Evolutionary conservation across 768 basidiomycete species (phyloP).

Genomic region (Suillus sp.): DNA sequence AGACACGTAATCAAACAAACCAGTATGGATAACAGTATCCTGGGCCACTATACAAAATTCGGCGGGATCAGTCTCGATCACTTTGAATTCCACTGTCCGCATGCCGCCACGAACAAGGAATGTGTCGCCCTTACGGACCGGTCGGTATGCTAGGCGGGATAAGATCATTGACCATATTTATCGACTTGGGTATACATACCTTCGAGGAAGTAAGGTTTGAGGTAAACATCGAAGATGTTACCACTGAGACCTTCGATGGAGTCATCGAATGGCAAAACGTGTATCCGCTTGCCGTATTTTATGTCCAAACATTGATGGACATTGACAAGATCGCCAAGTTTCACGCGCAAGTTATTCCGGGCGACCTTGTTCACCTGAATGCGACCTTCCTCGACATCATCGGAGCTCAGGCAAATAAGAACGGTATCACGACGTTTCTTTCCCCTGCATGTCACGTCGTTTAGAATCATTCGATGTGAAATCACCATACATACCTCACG

Average conservation of each 20-base stretch:
- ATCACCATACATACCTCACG: slow-evolving; percentile 61
- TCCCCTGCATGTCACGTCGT: slow-evolving; percentile 53
- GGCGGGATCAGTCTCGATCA: slow-evolving; percentile 96
- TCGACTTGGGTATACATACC: slow-evolving; percentile 44
- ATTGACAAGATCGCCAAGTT: slow-evolving; percentile 94
- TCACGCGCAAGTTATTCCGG: slow-evolving; percentile 97
- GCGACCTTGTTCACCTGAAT: slow-evolving; percentile 99
- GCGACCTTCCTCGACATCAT: slow-evolving; percentile 97
- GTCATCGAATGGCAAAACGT: slow-evolving; percentile 97
- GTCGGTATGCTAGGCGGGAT: slow-evolving; percentile 72
- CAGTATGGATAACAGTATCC: slow-evolving; percentile 96
- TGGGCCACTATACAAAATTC: slow-evolving; percentile 99
- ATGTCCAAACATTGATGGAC: slow-evolving; percentile 97
- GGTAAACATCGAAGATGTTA: slow-evolving; percentile 98
- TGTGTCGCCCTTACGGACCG: slow-evolving; percentile 96
- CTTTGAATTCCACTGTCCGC: slow-evolving; percentile 99
- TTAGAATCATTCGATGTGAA: slow-evolving; percentile 8
- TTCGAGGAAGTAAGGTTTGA: slow-evolving; percentile 99
- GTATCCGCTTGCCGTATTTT: slow-evolving; percentile 98
- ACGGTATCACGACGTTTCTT: slow-evolving; percentile 99
- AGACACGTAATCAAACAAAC: slow-evolving; percentile 32
- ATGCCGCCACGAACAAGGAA: slow-evolving; percentile 99
- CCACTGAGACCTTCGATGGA: slow-evolving; percentile 97
- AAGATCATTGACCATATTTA: background rate
- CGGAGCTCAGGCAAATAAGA: slow-evolving; percentile 92